These are phyloP conservation scores for Neofusicoccum cordaticola DNA, from an alignment of 2,329 filamentous ascomycete species.

Conservation along the genomic window DNA sequence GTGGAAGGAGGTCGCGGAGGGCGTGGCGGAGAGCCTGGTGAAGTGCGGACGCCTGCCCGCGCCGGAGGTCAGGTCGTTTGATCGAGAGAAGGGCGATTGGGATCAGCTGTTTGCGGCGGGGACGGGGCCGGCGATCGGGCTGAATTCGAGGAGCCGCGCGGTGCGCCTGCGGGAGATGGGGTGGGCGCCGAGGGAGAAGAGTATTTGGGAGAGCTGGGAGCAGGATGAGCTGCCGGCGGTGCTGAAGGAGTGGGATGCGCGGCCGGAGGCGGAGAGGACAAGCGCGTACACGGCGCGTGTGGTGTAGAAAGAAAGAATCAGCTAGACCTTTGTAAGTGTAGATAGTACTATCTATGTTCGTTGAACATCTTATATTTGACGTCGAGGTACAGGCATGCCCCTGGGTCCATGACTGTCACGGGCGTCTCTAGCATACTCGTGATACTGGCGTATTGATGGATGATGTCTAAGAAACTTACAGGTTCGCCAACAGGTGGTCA, in stretches of 20 bases:
- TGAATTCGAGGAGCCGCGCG: conserved; percentile 45
- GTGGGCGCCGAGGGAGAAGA: conserved; percentile 47
- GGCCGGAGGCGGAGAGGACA: not conserved
- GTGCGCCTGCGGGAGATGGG: conserved; percentile 45
- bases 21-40: conserved; percentile 40
- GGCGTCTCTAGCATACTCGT: too few species aligned
- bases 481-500: too few species aligned
- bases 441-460: too few species aligned
- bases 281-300: not conserved
- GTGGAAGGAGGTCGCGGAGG: conserved; percentile 41
- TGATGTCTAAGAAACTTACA: too few species aligned
- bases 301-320: not conserved
- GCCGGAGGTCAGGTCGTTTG: conserved; percentile 27
- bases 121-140: conserved; percentile 33
- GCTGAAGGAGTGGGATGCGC: conserved; percentile 28
- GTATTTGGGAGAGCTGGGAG: conserved; percentile 35
- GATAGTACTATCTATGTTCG: too few species aligned
- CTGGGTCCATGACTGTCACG: too few species aligned
- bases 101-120: conserved; percentile 39
- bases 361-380: too few species aligned
- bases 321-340: not conserved
- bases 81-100: conserved; percentile 33
- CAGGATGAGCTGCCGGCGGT: conserved; percentile 46
- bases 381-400: too few species aligned
- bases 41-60: conserved; percentile 38